Base-by-base conservation (phyloP, 768 basidiomycete genomes). In the Boletus sp. region DNA sequence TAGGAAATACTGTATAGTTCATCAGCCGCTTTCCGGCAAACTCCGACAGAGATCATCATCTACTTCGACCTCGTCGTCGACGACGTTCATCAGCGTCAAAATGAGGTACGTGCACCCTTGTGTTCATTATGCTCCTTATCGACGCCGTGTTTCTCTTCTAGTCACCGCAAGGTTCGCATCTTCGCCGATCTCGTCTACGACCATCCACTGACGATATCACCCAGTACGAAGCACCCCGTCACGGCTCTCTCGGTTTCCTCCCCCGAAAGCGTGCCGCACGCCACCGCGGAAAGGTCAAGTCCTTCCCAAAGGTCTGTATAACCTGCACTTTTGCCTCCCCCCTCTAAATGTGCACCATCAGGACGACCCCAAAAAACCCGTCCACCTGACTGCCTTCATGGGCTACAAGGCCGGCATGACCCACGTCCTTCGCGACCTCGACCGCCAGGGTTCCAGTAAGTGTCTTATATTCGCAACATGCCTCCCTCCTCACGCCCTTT, bases 331-430 rank as follows among this genome's bases (percentile, higher is more conserved):
- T 41, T n/a, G 18, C 44, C 37, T 48, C n/a, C 47, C 37, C 35
- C 36, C n/a, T 32, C 57, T 70, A 15, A 59, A 37, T 53, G 14
- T 30, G 17, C 29, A 35, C 20, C 48, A 54, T 47, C 65, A 97
- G 96, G 97, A 99, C 86, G 96, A 99, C 83, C 86, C 94, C 78
- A 98, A 94, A 83, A 97, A 97, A 78, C 94, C 92, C 55, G 94
- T 96, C 59, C 97, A 99, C 80, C 83, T 99, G 78, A 99, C 97
- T 69, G 97, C 97, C 65, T 80, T 90, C 73, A 85, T 99, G 87
- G 97, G 96, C 67, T 99, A 98, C 89, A 99, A 99, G 86, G 97
- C 97, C 63, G 97, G 97, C 68, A 98, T 98, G 96, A 98, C 94
- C 77, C 97, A 99, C 74, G 84, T 99, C 68, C 95, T 99, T 61